Evolutionary conservation across 2,329 filamentous ascomycete species (phyloP).

Genomic region (Stenocarpella maydis): DNA sequence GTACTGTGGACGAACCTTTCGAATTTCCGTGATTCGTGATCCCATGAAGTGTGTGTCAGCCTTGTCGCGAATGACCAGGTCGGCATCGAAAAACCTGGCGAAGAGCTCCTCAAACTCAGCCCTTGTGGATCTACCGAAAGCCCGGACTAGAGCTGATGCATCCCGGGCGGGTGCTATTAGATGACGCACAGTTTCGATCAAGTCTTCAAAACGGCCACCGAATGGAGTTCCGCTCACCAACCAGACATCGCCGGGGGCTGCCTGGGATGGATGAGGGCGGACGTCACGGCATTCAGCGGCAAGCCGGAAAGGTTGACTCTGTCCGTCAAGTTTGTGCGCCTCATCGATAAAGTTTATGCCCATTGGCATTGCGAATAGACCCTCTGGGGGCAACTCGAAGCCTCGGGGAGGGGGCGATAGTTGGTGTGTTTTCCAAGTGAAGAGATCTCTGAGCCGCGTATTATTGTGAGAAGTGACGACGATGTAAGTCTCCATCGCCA

Average conservation of each 20-base stretch:
- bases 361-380: not conserved
- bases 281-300: not conserved
- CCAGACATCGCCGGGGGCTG: not conserved
- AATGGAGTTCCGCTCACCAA: constrained; percentile 21
- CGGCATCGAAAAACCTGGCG: not conserved
- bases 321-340: not conserved
- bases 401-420: not conserved
- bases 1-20: not conserved
- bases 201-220: not conserved
- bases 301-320: not conserved
- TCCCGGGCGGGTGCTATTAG: not conserved
- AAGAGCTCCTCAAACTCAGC: not conserved
- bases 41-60: not conserved
- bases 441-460: not conserved
- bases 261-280: not conserved
- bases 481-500: not conserved
- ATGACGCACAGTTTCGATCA: not conserved
- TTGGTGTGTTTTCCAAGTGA: not conserved
- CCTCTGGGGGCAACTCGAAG: not conserved
- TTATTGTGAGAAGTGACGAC: not conserved
- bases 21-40: constrained; percentile 10
- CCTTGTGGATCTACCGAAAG: not conserved
- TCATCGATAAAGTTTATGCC: constrained; percentile 23
- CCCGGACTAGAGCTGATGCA: not conserved
- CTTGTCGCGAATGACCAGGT: not conserved